Base-by-base conservation (phyloP, 2,329 filamentous ascomycete genomes). In the Westerdykella aurantiaca region DNA sequence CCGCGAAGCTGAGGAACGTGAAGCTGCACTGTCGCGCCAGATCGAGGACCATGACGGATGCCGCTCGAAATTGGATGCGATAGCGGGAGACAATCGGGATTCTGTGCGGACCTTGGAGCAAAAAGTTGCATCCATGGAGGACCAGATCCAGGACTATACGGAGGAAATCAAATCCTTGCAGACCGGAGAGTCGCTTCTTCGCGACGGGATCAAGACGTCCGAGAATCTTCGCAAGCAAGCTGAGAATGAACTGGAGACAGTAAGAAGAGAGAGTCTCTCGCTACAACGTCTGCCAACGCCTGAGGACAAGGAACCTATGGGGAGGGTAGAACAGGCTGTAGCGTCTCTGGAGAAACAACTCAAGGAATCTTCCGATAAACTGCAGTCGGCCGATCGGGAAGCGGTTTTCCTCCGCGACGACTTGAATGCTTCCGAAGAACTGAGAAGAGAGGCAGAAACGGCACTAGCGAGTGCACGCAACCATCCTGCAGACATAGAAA, bases 331-430 rank as follows among this genome's bases (percentile, higher is more conserved):
- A 38, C n/a, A 38, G 17, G n/a, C 7, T 12, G 25, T 29, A 9
- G 25, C 9, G 11, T 29, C 17, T 10, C 17, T 38, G 37, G 16
- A 38, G 37, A 18, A 38, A 12, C 17, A 38, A 16, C 37, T 38
- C 17, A 23, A 18, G 7, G 37, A 21, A 5, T 10, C 21, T 16
- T n/a, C n/a, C 37, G 37, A 38, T 12, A 58, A 54, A 47, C 55
- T 61, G 18, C 41, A 57, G 33, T 44, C 53, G 9, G 49, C 56
- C 10, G 47, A 47, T 5, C 49, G 49, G 10, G 55, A 58, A 14
- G 55, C 60, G 4, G 50, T 51, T 16, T 40, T 48, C 16, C 49
- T 67, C n/a, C 56, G 52, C 10, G 52, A 56, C 12, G 53, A 60
- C 21, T 42, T 65, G 12, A 51, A 54, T 6, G 44, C 55, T 16